These are phyloP conservation scores for Aspergillus homomorphus DNA, from an alignment of 495 filamentous ascomycete species.

Conservation along the genomic window DNA sequence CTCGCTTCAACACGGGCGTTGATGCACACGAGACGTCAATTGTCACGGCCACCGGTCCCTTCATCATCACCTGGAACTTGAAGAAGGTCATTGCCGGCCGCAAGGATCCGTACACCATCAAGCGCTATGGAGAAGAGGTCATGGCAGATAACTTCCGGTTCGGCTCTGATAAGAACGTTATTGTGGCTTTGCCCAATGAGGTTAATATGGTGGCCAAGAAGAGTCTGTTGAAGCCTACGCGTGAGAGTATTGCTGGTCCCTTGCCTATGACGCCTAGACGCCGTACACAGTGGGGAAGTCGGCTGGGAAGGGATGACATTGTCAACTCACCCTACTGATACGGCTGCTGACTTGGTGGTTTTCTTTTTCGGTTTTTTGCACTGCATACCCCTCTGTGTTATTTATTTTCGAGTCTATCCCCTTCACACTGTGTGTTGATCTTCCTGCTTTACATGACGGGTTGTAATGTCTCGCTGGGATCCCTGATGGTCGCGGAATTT, in stretches of 20 bases:
- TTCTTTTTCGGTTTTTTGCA: constrained; percentile 23
- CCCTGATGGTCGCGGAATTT: background rate
- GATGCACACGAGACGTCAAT: constrained; percentile 81
- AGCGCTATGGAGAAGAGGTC: constrained; percentile 90
- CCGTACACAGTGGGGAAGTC: constrained; percentile 48
- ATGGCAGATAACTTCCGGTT: constrained; percentile 99
- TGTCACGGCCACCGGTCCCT: constrained; percentile 94
- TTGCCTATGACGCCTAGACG: constrained; percentile 51
- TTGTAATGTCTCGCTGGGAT: constrained; percentile 8
- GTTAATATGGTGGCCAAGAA: constrained; percentile 93
- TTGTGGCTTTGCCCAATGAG: constrained; percentile 93
- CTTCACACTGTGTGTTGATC: constrained; percentile 26
- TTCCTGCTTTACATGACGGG: constrained; percentile 15
- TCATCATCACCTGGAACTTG: constrained; percentile 94
- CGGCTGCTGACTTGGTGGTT: constrained; percentile 17
- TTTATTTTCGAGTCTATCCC: constrained; percentile 18
- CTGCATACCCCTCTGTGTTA: constrained; percentile 42
- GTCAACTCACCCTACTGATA: constrained; percentile 80
- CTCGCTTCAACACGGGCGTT: constrained; percentile 90
- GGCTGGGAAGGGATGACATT: constrained; percentile 68
- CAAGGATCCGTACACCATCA: constrained; percentile 91
- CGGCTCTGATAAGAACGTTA: constrained; percentile 94
- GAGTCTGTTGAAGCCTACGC: constrained; percentile 79
- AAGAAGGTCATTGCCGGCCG: constrained; percentile 76
- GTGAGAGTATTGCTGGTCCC: constrained; percentile 82